These are phyloP conservation scores for Rhodotorula toruloides DNA, from an alignment of 768 basidiomycete species.

Conservation along the genomic window DNA sequence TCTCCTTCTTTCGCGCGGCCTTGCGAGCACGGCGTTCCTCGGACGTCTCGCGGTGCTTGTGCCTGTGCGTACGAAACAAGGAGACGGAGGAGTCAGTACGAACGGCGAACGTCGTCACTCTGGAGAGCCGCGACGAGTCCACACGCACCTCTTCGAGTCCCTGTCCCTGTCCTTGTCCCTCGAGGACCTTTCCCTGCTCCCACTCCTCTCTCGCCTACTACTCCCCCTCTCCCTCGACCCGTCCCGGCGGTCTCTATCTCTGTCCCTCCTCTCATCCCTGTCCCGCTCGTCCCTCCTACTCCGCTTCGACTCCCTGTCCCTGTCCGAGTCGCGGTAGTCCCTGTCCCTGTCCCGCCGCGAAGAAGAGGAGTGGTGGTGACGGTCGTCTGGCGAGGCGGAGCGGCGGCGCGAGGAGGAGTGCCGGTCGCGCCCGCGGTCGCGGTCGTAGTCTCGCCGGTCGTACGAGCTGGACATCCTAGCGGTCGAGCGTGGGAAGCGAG, in stretches of 20 bases:
- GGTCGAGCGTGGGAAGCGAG: background rate
- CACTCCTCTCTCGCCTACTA: constrained; percentile 43
- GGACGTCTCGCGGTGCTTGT: constrained; percentile 78
- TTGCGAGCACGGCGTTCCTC: constrained; percentile 77
- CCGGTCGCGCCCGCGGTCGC: constrained; percentile 2
- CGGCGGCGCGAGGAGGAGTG: constrained; percentile 8
- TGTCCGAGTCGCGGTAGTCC: background rate
- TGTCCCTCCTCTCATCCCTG: constrained; percentile 41
- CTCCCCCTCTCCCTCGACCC: constrained; percentile 38
- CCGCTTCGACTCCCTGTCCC: constrained; percentile 15
- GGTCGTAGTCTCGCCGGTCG: constrained; percentile 11
- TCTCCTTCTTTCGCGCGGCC: constrained; percentile 75
- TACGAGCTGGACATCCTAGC: constrained; percentile 5
- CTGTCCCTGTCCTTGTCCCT: constrained; percentile 47
- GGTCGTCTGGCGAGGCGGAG: constrained; percentile 21
- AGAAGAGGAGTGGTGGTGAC: background rate
- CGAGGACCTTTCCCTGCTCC: constrained; percentile 52
- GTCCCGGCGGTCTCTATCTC: constrained; percentile 52
- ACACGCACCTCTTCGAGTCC: constrained; percentile 52
- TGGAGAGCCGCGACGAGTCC: background rate
- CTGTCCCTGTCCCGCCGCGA: constrained; percentile 14
- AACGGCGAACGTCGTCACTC: background rate
- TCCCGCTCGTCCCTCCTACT: constrained; percentile 21
- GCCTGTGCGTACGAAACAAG: constrained; percentile 8
- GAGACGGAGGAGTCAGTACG: background rate